These are phyloP conservation scores for Recurvomyces mirabilis DNA, from an alignment of 495 filamentous ascomycete species.

Conservation along the genomic window DNA sequence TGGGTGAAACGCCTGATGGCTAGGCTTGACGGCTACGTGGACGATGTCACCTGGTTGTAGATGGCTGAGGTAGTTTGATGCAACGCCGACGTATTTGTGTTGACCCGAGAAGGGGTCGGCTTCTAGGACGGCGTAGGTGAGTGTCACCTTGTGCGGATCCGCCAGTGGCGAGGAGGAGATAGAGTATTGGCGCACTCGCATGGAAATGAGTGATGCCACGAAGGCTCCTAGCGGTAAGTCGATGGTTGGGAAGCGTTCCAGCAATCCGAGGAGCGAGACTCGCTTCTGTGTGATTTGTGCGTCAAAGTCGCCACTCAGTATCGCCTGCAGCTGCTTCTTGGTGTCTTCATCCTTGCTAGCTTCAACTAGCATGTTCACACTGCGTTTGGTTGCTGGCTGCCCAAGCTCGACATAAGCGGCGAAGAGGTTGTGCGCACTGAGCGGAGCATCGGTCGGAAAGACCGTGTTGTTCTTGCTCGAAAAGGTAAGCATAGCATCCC, in stretches of 20 bases:
- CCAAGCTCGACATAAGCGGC: conserved; percentile 64
- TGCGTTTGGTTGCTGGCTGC: conserved; percentile 55
- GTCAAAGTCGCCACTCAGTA: conserved; percentile 8
- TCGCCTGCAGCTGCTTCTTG: background rate
- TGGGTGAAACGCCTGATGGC: conserved; percentile 53
- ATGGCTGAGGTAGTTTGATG: conserved; percentile 24
- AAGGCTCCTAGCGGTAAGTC: conserved; percentile 49
- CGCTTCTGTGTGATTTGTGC: conserved; percentile 8
- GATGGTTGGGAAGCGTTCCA: conserved; percentile 47
- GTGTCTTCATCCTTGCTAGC: conserved; percentile 1
- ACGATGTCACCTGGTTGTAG: conserved; percentile 50
- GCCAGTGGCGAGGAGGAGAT: conserved; percentile 65
- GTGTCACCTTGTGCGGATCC: conserved; percentile 46
- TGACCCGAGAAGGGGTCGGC: conserved; percentile 37
- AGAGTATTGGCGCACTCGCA: conserved; percentile 69
- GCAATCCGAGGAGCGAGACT: conserved; percentile 50
- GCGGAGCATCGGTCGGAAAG: conserved; percentile 47
- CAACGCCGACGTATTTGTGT: conserved; percentile 19
- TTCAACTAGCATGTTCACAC: conserved; percentile 6
- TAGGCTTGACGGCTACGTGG: conserved; percentile 48
- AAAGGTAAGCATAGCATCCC: conserved; percentile 47
- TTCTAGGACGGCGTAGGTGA: conserved; percentile 58
- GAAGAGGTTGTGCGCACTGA: conserved; percentile 52
- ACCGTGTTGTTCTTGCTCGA: conserved; percentile 37
- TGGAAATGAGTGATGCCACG: conserved; percentile 60